A percentile compares a stretch with the other conserved stretches of the same genome.
These are phyloP conservation scores for Curvularia verruculosa DNA, from an alignment of 2,329 filamentous ascomycete genomes.

Conservation along the genomic window DNA sequence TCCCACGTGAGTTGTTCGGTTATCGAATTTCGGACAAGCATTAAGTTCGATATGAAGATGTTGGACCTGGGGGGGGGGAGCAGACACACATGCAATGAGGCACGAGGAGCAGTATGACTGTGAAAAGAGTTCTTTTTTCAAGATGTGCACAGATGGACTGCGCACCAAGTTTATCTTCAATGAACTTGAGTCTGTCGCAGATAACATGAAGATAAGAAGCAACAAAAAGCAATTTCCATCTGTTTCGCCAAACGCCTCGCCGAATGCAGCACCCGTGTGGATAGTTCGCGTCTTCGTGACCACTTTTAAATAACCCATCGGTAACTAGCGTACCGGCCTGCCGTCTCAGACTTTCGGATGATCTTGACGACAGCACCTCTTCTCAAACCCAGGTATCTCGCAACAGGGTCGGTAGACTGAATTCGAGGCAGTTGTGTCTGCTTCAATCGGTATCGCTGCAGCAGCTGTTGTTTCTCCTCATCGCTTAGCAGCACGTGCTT, in stretches of 20 bases:
- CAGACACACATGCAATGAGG: no score
- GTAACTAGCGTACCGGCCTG: constrained; percentile 95
- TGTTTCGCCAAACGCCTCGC: constrained; percentile 40
- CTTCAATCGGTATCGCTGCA: constrained; percentile 92
- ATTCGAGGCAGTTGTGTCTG: constrained; percentile 96
- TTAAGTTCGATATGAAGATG: neutral
- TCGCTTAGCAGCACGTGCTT: constrained; percentile 88
- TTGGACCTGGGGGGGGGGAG: neutral
- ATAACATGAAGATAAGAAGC: neutral
- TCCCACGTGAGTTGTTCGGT: neutral
- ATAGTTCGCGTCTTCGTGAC: neutral
- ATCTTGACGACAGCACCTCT: constrained; percentile 98
- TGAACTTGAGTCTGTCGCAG: neutral
- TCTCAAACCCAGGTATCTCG: constrained; percentile 86
- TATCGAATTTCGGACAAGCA: neutral
- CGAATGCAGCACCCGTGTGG: constrained; percentile 27
- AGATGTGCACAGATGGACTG: no score
- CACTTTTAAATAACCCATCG: constrained; percentile 62
- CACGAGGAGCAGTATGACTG: neutral
- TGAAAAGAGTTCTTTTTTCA: neutral
- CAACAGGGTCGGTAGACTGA: constrained; percentile 87
- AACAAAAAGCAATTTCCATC: constrained; percentile 14
- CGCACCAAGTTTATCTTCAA: neutral
- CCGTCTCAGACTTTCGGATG: constrained; percentile 92
- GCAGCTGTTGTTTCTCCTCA: constrained; percentile 84